These are phyloP conservation scores for Panellus pusillus DNA, from an alignment of 768 basidiomycete species.

Conservation along the genomic window DNA sequence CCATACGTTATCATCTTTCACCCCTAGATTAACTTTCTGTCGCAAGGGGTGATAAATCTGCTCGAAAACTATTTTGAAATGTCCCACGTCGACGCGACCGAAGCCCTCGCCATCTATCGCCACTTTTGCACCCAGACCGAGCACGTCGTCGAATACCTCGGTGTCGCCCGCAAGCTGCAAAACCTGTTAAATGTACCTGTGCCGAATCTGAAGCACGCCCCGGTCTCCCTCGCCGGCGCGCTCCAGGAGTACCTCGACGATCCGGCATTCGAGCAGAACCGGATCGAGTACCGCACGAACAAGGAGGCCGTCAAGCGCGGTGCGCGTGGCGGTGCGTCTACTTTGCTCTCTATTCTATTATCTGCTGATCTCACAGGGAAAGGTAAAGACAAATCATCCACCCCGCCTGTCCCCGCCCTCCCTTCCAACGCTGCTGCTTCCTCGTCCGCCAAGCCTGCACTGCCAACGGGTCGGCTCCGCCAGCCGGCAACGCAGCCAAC, in stretches of 20 bases:
- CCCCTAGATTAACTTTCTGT: conserved; percentile 26
- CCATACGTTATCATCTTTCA: background rate
- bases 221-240: conserved; percentile 89
- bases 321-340: conserved; percentile 29
- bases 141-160: conserved; percentile 87
- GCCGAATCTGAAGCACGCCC: conserved; percentile 93
- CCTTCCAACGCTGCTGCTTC: conserved; percentile 20
- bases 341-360: background rate
- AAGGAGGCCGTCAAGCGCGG: conserved; percentile 61
- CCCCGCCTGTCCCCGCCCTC: conserved; percentile 21
- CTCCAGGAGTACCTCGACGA: conserved; percentile 96
- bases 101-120: conserved; percentile 86
- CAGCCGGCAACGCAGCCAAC: conserved; percentile 8
- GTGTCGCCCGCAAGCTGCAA: conserved; percentile 89
- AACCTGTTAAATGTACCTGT: conserved; percentile 92
- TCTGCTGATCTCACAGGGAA: background rate
- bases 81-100: conserved; percentile 88
- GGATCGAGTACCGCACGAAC: conserved; percentile 86
- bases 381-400: conserved; percentile 6
- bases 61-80: conserved; percentile 97
- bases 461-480: too few relatives aligned
- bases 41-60: conserved; percentile 23
- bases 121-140: conserved; percentile 95
- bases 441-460: conserved; percentile 5
- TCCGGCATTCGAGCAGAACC: conserved; percentile 96